Base-by-base conservation (phyloP, 495 filamentous ascomycete genomes). In the Trichoderma asperelloides region DNA sequence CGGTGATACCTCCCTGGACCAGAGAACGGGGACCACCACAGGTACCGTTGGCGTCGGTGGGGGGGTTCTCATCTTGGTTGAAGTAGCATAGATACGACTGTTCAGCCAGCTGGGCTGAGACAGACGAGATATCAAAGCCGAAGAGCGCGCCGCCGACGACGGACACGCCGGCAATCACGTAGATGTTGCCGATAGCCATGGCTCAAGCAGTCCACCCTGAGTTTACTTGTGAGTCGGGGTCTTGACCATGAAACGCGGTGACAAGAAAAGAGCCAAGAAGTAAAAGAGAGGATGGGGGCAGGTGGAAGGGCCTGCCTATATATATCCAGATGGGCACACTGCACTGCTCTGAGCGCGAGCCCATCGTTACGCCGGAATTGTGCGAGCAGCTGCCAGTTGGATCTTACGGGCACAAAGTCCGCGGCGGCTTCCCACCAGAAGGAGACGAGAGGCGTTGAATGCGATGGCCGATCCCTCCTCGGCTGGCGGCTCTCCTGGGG, bases 81-180 rank as follows among this genome's bases (percentile, higher is more conserved):
- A 88, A 89, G 72, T 87, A 88, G 63, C 80, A 77, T 75, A 82
- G 85, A 78, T 88, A 89, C 15, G 84, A 84, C 66, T 80, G 72
- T 6, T 84, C 87, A 13, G 83, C 87, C 27, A 88, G 76, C 70
- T 90, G 87, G 65, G 87, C 88, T 65, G 82, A 84, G 87, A 91
- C 89, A 49, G 82, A 86, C 43, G 81, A 83, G 72, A 91, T 90
- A 74, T 91, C 88, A 76, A 90, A 91, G 72, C 88, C 88, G 73
- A 91, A 91, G 40, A 89, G 79, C 41, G 82, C 86, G 67, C 87
- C 87, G 74, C 87, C 86, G 43, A 65, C 43, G 64, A 49, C 43
- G 64, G 40, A 45, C 39, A 49, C 18, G 64, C 3, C 64, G 64
- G 64, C 64, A 13, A 65, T 45, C 39, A 47, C 64, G 41, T 65